Evolutionary conservation across 2,329 filamentous ascomycete species (phyloP).

Genomic region (Microdochium trichocladiopsis): DNA sequence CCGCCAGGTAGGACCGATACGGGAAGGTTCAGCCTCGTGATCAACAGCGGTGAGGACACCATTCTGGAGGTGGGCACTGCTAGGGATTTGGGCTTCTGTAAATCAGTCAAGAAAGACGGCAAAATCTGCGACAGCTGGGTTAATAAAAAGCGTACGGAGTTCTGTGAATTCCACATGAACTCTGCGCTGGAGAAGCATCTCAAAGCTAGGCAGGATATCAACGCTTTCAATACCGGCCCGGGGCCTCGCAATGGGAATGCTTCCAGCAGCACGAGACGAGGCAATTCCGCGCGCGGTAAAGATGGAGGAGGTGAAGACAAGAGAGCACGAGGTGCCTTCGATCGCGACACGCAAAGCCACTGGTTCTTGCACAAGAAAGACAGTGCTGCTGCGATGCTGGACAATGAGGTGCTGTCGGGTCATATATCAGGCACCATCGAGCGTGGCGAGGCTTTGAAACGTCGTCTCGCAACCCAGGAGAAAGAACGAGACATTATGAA

Average conservation of each 20-base stretch:
- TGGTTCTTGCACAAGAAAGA: slow-evolving; percentile 44
- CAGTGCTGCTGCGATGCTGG: slow-evolving; percentile 56
- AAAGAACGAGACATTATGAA: slow-evolving; percentile 67
- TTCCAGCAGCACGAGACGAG: neutral
- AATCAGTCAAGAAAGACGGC: slow-evolving; percentile 77
- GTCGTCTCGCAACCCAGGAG: slow-evolving; percentile 58
- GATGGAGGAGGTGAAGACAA: slow-evolving; percentile 13
- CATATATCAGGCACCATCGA: slow-evolving; percentile 51
- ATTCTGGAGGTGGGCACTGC: slow-evolving; percentile 83
- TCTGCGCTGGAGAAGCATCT: slow-evolving; percentile 64
- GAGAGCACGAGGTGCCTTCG: slow-evolving; percentile 38
- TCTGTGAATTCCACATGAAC: slow-evolving; percentile 90
- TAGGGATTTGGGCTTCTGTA: slow-evolving; percentile 83
- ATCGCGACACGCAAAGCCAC: slow-evolving; percentile 49
- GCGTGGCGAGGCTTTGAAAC: slow-evolving; percentile 58
- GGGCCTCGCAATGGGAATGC: slow-evolving; percentile 23
- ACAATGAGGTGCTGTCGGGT: slow-evolving; percentile 44
- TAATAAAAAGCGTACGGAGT: slow-evolving; percentile 79
- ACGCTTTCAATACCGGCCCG: slow-evolving; percentile 35
- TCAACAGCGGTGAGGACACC: slow-evolving; percentile 81
- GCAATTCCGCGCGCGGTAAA: slow-evolving; percentile 6
- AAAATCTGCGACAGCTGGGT: slow-evolving; percentile 77
- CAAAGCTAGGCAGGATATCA: slow-evolving; percentile 20
- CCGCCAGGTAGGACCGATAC: slow-evolving; percentile 68
- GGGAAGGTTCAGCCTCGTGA: slow-evolving; percentile 76